Conservation (phyloP, 2,329 filamentous ascomycete genomes). For the Daldinia sp. region DNA sequence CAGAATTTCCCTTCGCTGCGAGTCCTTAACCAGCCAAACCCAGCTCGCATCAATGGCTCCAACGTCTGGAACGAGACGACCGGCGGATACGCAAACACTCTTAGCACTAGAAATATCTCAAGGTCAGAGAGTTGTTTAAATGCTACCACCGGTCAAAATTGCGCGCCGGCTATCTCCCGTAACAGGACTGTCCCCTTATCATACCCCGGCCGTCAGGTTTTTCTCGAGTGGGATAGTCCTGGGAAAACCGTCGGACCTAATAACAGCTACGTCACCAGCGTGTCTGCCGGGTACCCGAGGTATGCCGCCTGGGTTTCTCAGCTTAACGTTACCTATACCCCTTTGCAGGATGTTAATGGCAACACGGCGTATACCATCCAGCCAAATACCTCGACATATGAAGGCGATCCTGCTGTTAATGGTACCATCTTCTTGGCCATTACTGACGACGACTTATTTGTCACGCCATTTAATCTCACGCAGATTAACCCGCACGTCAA, state of each 20-base stretch:
- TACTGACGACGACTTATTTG: conserved; percentile 74
- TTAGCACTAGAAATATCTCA: conserved; percentile 61
- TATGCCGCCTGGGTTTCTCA: conserved; percentile 84
- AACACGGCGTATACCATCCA: conserved; percentile 76
- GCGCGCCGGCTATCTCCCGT: conserved; percentile 72
- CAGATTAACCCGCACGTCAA: conserved; percentile 81
- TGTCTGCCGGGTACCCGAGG: conserved; percentile 67
- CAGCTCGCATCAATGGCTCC: conserved; percentile 73
- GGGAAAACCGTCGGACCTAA: conserved; percentile 80
- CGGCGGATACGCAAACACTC: conserved; percentile 68
- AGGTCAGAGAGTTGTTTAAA: conserved; percentile 67
- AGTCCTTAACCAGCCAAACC: conserved; percentile 82
- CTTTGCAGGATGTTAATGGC: conserved; percentile 65
- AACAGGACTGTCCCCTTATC: conserved; percentile 79
- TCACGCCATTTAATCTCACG: conserved; percentile 82
- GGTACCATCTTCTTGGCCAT: conserved; percentile 84
- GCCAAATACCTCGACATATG: conserved; percentile 75
- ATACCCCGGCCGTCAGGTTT: conserved; percentile 78
- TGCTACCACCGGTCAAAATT: conserved; percentile 66
- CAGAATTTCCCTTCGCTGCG: conserved; percentile 83
- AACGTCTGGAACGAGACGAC: conserved; percentile 73
- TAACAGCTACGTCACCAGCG: conserved; percentile 80
- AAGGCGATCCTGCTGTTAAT: conserved; percentile 77
- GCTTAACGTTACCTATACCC: conserved; percentile 78
- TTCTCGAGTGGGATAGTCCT: conserved; percentile 78